Conservation (phyloP, 148 eudicot genomes). For the Rhododendron griersonianum region DNA sequence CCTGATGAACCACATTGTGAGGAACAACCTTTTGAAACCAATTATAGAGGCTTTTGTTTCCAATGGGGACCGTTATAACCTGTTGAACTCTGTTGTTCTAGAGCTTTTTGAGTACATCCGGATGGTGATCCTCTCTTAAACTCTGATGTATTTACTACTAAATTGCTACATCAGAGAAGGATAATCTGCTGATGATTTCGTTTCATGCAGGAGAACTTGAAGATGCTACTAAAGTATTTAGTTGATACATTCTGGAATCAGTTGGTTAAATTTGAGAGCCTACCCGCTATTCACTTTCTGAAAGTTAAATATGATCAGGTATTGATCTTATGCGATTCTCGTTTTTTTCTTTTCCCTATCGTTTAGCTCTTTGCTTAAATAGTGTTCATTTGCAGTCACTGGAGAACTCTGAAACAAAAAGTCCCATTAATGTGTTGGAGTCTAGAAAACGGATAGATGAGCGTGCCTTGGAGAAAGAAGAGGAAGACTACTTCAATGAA, state of each 20-base stretch:
- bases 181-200: slow-evolving; percentile 1
- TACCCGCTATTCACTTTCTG: slow-evolving; percentile 51
- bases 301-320: slow-evolving; percentile 97
- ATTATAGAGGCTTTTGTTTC: slow-evolving; percentile 82
- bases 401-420: slow-evolving; percentile 51
- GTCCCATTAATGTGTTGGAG: slow-evolving; percentile 35
- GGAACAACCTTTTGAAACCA: slow-evolving; percentile 78
- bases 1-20: slow-evolving; percentile 68
- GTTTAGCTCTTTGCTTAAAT: slow-evolving; percentile 11
- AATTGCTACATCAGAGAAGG: background rate
- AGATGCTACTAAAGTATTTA: slow-evolving; percentile 64
- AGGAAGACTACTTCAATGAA: slow-evolving; percentile 95
- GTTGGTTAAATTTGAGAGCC: slow-evolving; percentile 60
- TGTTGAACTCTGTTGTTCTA: slow-evolving; percentile 83
- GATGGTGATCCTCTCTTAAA: slow-evolving; percentile 40
- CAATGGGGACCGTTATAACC: slow-evolving; percentile 82
- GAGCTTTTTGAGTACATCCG: slow-evolving; percentile 86
- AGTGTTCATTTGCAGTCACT: slow-evolving; percentile 50
- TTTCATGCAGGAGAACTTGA: slow-evolving; percentile 74
- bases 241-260: slow-evolving; percentile 83
- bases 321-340: background rate
- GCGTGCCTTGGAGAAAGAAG: slow-evolving; percentile 94
- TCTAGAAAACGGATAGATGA: slow-evolving; percentile 78
- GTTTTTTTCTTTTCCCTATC: background rate
- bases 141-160: slow-evolving; percentile 4